Base-by-base conservation (phyloP, 139 green algal species). In the Micractinium conductrix region DNA sequence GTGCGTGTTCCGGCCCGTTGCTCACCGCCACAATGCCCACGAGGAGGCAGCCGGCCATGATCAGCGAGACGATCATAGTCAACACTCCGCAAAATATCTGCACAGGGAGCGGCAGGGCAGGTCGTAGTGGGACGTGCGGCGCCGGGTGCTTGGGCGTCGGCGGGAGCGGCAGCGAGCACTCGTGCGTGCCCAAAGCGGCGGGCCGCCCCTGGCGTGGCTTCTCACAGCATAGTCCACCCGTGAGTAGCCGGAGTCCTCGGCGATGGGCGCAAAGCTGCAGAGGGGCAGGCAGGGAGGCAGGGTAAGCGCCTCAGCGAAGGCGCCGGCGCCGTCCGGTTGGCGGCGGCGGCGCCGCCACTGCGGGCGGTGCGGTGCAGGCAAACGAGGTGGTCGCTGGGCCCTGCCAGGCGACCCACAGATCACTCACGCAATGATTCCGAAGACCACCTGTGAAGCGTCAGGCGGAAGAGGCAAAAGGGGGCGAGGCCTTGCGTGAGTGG, bases 391-490 rank as follows among this genome's bases (percentile, higher is more conserved):
- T 26, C 43, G 14, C 28, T 44, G 3, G 24, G 10, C 40, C 26
- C 53, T 62, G 53, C 53, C 53, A 19, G 8, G 6, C 10, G 10
- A 28, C 2, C 53, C 53, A 16, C 53, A 10, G 19, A 62, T 62
- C 40, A 79, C 72, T 79, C 72, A 79, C 45, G 74, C 74, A 21
- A 80, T 80, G 45, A 80, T 80, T 33, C 45, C 74, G 35, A 80
- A 80, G 0, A 80, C 45, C 19, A 80, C 30, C 74, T 80, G 74
- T n/a, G n/a, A n/a, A n/a, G n/a, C n/a, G n/a, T n/a, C n/a, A n/a
- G n/a, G n/a, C n/a, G n/a, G n/a, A n/a, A n/a, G n/a, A n/a, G n/a
- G n/a, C n/a, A n/a, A n/a, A n/a, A n/a, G n/a, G n/a, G n/a, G n/a
- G n/a, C n/a, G n/a, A n/a, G n/a, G n/a, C n/a, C n/a, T n/a, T n/a